Base-by-base conservation (phyloP, 2,329 filamentous ascomycete species). In the Acrocalymma vagum region DNA sequence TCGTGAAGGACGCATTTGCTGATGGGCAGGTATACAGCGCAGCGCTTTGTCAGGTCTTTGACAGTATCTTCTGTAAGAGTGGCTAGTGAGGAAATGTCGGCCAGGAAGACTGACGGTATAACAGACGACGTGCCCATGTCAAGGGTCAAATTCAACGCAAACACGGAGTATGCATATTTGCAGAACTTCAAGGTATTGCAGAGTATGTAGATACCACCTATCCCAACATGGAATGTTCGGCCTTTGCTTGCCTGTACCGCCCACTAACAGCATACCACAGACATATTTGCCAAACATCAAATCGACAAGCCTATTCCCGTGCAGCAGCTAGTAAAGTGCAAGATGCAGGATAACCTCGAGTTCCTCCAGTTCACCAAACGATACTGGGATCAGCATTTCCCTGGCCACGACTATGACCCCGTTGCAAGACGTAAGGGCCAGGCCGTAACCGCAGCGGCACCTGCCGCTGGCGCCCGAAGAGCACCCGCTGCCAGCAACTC, bases 261-360 rank as follows among this genome's bases (percentile, higher is more conserved):
- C 8, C 6, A 4, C 9, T 30, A 29, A 45, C 50, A 21, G 54
- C 43, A 29, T 17, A 3, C 6, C n/a, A 16, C 62, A 91, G 93
- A 91, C 71, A 80, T 82, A 53, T 97, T 97, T 68, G 80, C 85
- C 49, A 88, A 88, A 72, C 92, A 97, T 75, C 79, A 85, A 53
- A 82, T 99, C 76, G 92, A 97, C 62, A 91, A 91, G 70, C 87
- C 88, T 18, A 86, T 99, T 60, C 90, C 90, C 45, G 90, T 97
- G 69, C 85, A 96, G 72, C 79, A 82, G 43, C 85, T 99, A 45
- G 84, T 94, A 62, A 99, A 97, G 74, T 99, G 94, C 81, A 96
- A 96, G 80, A 99, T 99, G 93, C 94, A 99, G 81, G 94, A 99
- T 74, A 99, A 99, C 78, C 88, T 99, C 61, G 94, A 97, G 69